Conservation (phyloP, 176 grass and related monocot species). For the Avena sativa region DNA sequence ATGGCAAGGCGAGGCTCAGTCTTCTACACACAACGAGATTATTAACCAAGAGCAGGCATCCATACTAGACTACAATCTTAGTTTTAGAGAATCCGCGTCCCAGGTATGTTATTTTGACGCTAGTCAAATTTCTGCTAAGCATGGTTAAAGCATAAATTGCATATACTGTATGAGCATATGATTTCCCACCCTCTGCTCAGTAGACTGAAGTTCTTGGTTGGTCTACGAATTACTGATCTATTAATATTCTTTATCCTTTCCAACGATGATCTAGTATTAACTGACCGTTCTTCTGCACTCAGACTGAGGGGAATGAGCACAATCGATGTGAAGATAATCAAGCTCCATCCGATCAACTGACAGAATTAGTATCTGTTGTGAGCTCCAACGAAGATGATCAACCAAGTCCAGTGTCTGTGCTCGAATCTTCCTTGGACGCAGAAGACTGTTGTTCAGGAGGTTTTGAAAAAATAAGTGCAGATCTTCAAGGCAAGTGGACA, state of each 20-base stretch:
- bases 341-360: neutral
- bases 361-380: conserved; percentile 16
- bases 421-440: conserved; percentile 55
- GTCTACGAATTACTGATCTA: neutral
- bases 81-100: neutral
- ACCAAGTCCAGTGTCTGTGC: conserved; percentile 64
- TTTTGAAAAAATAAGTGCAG: conserved; percentile 80
- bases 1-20: conserved; percentile 5
- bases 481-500: conserved; percentile 73
- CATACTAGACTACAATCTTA: neutral
- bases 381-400: conserved; percentile 62
- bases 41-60: conserved; percentile 34
- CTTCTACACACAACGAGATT: conserved; percentile 12
- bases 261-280: neutral
- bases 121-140: conserved; percentile 2
- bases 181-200: neutral
- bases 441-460: conserved; percentile 62
- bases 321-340: neutral
- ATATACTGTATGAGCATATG: neutral
- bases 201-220: neutral
- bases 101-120: conserved; percentile 42
- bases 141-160: conserved; percentile 19
- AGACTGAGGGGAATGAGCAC: conserved; percentile 1
- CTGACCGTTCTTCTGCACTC: neutral
- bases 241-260: neutral